Percentiles rank a stretch among this genome's conserved stretches.
These are phyloP conservation scores for Ustilago bromivora DNA, from an alignment of 1,284 basidiomycete genomes.

Conservation along the genomic window DNA sequence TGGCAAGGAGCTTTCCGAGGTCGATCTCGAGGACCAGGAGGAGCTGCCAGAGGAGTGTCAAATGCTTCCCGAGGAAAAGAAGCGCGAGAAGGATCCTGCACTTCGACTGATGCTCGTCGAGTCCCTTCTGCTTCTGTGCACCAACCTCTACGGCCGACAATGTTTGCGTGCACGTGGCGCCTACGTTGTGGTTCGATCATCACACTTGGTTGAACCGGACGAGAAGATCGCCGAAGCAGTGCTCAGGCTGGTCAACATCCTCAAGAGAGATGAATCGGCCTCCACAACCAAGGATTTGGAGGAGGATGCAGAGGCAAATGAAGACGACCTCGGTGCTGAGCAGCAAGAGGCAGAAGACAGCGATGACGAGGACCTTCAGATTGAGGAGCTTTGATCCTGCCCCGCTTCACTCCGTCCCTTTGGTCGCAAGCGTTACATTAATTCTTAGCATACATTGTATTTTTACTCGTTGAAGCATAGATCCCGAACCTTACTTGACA, in stretches of 20 bases:
- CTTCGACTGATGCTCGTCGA: constrained; percentile 89
- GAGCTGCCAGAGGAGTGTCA: constrained; percentile 85
- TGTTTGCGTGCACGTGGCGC: constrained; percentile 83
- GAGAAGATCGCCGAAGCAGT: constrained; percentile 74
- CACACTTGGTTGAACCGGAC: constrained; percentile 83
- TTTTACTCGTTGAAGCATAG: constrained; percentile 17
- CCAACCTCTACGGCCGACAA: constrained; percentile 87
- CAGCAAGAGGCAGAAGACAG: constrained; percentile 40
- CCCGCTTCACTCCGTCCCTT: not conserved
- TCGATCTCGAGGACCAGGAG: constrained; percentile 81
- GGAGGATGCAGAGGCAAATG: constrained; percentile 45
- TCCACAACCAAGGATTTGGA: constrained; percentile 52
- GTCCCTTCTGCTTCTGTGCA: constrained; percentile 86
- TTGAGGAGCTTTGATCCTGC: constrained; percentile 58
- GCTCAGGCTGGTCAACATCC: constrained; percentile 66
- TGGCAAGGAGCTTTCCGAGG: constrained; percentile 78
- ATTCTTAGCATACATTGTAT: constrained; percentile 24
- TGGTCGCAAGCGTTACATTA: not conserved
- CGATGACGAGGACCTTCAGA: constrained; percentile 62
- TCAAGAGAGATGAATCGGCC: constrained; percentile 66
- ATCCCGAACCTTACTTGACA: not conserved
- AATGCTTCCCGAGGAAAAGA: constrained; percentile 86
- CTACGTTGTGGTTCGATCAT: constrained; percentile 85
- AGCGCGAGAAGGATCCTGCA: constrained; percentile 82
- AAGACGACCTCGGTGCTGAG: constrained; percentile 52